A percentile compares a stretch with the other conserved stretches of the same genome.
These are phyloP conservation scores for Aspergillus terreus DNA, from an alignment of 2,329 filamentous ascomycete species.

Conservation along the genomic window DNA sequence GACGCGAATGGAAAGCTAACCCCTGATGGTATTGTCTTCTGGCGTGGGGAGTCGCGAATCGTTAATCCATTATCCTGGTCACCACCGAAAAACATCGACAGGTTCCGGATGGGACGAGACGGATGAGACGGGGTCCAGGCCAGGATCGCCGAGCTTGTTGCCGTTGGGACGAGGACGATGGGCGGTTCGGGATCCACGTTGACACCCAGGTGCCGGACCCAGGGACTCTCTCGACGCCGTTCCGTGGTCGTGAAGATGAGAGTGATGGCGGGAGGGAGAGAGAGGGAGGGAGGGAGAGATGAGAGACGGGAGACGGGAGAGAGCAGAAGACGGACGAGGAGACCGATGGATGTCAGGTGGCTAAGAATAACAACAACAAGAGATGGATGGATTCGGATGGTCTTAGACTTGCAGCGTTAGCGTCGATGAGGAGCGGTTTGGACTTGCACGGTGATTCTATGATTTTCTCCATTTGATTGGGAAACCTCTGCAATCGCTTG, in stretches of 20 bases:
- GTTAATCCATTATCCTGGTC: not conserved
- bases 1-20: not conserved
- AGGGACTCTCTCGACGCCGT: slow-evolving; percentile 1
- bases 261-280: not conserved
- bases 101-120: not conserved
- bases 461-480: not conserved
- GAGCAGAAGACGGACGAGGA: not conserved
- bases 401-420: slow-evolving; percentile 14
- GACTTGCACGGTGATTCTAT: not conserved
- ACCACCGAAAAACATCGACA: no score
- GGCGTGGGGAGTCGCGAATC: not conserved
- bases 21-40: not conserved
- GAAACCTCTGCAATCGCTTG: no score
- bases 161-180: not conserved
- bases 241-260: not conserved
- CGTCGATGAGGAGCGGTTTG: slow-evolving; percentile 1
- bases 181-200: slow-evolving; percentile 12
- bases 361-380: slow-evolving; percentile 11
- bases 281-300: not conserved
- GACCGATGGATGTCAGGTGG: slow-evolving; percentile 12
- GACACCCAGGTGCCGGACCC: slow-evolving; percentile 13
- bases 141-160: slow-evolving; percentile 6
- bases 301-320: not conserved
- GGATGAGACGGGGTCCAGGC: not conserved
- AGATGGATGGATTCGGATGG: slow-evolving; percentile 1